phyloP scores from a whole-genome alignment of 352 stramenopile genomes.

The Phytopythium litorale region DNA sequence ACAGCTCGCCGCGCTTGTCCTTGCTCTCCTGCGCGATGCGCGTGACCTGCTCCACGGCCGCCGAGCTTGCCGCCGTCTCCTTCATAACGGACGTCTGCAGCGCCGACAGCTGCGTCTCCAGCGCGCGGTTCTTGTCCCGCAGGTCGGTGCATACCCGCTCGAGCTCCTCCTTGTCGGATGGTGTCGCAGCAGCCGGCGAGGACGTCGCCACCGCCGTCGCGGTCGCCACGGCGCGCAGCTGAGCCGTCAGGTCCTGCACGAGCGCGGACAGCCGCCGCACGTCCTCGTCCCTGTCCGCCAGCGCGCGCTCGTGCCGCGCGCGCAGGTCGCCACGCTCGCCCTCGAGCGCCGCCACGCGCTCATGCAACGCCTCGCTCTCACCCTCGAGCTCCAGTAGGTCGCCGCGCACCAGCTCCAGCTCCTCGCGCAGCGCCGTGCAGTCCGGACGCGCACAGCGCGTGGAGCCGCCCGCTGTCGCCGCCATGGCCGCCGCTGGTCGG shows the following conservation, averaged over 20 bases:
- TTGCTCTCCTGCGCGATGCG: slow-evolving; percentile 36
- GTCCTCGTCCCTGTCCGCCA: slow-evolving; percentile 24
- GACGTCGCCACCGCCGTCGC: not conserved
- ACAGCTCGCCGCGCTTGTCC: slow-evolving; percentile 55
- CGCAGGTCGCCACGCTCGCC: slow-evolving; percentile 16
- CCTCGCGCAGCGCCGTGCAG: slow-evolving; percentile 62
- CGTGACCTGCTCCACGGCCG: slow-evolving; percentile 25
- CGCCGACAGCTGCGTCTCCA: slow-evolving; percentile 33
- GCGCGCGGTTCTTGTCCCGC: slow-evolving; percentile 29
- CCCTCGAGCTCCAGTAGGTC: slow-evolving; percentile 58
- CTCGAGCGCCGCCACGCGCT: slow-evolving; percentile 39
- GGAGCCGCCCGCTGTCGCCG: slow-evolving; percentile 6
- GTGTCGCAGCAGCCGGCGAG: not conserved
- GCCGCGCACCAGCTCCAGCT: slow-evolving; percentile 52
- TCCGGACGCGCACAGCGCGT: slow-evolving; percentile 42
- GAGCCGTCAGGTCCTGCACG: slow-evolving; percentile 12
- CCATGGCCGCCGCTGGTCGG: slow-evolving; percentile 8
- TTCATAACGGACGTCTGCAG: slow-evolving; percentile 28
- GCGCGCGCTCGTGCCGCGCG: slow-evolving; percentile 9
- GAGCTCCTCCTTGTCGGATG: not conserved
- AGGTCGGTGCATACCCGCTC: slow-evolving; percentile 20
- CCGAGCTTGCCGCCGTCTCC: slow-evolving; percentile 29
- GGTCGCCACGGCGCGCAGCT: slow-evolving; percentile 5
- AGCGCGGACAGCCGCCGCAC: slow-evolving; percentile 16
- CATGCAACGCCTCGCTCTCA: slow-evolving; percentile 68